Percentiles rank a stretch among this genome's conserved stretches.
Conservation (phyloP, 2,329 filamentous ascomycete genomes). For the Penicillium sp. region DNA sequence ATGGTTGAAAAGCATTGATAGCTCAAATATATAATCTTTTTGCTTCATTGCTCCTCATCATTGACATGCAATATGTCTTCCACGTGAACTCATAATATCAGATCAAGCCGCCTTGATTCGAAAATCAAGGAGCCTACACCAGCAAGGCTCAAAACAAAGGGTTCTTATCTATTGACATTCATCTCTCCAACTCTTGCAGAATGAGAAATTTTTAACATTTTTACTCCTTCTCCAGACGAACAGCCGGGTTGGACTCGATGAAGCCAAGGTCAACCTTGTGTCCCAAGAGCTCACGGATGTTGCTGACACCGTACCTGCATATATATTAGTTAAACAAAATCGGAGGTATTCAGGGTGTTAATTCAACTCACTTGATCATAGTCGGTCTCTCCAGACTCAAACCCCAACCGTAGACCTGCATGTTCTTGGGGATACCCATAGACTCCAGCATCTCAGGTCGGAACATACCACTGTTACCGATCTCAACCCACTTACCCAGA, state of each 20-base stretch:
- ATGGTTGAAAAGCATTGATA: background rate
- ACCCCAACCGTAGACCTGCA: slow-evolving; percentile 93
- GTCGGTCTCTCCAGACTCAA: slow-evolving; percentile 89
- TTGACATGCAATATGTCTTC: slow-evolving; percentile 25
- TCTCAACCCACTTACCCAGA: slow-evolving; percentile 88
- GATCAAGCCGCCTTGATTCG: slow-evolving; percentile 3
- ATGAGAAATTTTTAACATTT: slow-evolving; percentile 3
- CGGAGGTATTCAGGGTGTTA: background rate
- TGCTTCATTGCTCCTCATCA: slow-evolving; percentile 20
- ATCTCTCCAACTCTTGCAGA: slow-evolving; percentile 1
- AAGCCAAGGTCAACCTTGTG: slow-evolving; percentile 95
- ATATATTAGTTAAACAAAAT: background rate
- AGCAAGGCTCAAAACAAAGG: slow-evolving; percentile 19
- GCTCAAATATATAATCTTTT: slow-evolving; percentile 12
- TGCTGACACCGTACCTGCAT: slow-evolving; percentile 68
- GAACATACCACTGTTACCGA: slow-evolving; percentile 99
- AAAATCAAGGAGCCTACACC: background rate
- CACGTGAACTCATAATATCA: slow-evolving; percentile 24
- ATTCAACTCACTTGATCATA: slow-evolving; percentile 80
- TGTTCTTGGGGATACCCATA: slow-evolving; percentile 88
- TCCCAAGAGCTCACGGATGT: slow-evolving; percentile 87
- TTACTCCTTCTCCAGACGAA: slow-evolving; percentile 82
- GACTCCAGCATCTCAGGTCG: slow-evolving; percentile 93
- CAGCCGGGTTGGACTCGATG: slow-evolving; percentile 87
- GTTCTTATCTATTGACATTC: slow-evolving; percentile 17